Conservation (phyloP, 306 rosid species). For the Boehmeria nivea region DNA sequence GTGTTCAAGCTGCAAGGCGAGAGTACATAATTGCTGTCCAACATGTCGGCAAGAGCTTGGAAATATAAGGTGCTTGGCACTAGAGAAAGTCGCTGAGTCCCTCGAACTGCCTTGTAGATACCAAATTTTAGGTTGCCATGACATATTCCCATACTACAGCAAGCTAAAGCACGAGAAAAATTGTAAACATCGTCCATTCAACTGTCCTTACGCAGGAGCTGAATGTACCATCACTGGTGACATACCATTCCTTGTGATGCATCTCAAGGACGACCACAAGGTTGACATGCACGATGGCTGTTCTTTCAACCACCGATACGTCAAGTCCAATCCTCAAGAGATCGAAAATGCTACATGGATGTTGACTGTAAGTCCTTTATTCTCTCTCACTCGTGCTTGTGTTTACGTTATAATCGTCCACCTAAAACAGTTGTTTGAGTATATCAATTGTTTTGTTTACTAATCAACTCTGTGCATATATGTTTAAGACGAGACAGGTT, state of each 20-base stretch:
- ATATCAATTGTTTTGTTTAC: not conserved
- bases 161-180: constrained; percentile 50
- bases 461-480: too few species aligned
- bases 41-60: constrained; percentile 55
- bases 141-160: constrained; percentile 43
- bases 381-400: not conserved
- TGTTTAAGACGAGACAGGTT: too few species aligned
- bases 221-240: constrained; percentile 49
- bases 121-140: constrained; percentile 42
- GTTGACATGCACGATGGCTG: constrained; percentile 56
- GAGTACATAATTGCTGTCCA: constrained; percentile 51
- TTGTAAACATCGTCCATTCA: constrained; percentile 43
- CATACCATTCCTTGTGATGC: constrained; percentile 42
- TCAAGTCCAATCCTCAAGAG: constrained; percentile 51
- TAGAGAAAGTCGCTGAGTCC: constrained; percentile 53
- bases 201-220: constrained; percentile 52
- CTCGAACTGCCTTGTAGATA: constrained; percentile 50
- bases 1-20: constrained; percentile 49
- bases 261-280: constrained; percentile 46
- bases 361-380: constrained; percentile 40
- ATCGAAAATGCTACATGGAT: constrained; percentile 55
- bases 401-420: not conserved
- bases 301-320: constrained; percentile 53
- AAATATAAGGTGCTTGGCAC: constrained; percentile 51
- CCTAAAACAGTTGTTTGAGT: not conserved